Conservation (phyloP, 129 eudicot species). For the Flaveria bidentis region DNA sequence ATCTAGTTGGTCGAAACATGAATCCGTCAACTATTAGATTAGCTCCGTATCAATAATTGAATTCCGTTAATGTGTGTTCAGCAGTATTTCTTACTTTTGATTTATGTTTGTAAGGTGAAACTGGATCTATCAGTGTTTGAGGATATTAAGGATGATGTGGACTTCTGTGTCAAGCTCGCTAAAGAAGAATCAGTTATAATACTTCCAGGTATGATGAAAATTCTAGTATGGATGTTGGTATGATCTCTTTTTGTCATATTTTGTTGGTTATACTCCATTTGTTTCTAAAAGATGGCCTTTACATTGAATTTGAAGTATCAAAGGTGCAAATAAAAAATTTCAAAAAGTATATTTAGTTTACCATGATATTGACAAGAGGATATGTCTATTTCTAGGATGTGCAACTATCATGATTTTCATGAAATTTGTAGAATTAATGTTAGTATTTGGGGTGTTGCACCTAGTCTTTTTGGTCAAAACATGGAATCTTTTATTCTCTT, state of each 20-base stretch:
- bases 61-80: neutral
- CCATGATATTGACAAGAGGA: neutral
- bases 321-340: too few species aligned
- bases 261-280: neutral
- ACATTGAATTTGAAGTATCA: too few species aligned
- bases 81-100: neutral
- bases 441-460: neutral
- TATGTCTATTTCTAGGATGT: neutral
- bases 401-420: neutral
- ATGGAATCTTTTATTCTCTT: too few species aligned
- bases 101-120: constrained; percentile 54
- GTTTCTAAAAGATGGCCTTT: too few species aligned
- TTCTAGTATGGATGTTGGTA: neutral
- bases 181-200: constrained; percentile 77
- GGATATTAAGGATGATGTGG: constrained; percentile 75
- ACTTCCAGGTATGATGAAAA: constrained; percentile 64
- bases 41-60: too few species aligned
- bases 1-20: too few species aligned
- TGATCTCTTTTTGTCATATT: neutral
- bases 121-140: constrained; percentile 57
- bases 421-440: neutral
- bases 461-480: neutral
- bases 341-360: too few species aligned
- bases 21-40: too few species aligned
- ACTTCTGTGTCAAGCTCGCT: constrained; percentile 71